These are phyloP conservation scores for Hysterium pulicare DNA, from an alignment of 2,329 filamentous ascomycete genomes.

Conservation along the genomic window DNA sequence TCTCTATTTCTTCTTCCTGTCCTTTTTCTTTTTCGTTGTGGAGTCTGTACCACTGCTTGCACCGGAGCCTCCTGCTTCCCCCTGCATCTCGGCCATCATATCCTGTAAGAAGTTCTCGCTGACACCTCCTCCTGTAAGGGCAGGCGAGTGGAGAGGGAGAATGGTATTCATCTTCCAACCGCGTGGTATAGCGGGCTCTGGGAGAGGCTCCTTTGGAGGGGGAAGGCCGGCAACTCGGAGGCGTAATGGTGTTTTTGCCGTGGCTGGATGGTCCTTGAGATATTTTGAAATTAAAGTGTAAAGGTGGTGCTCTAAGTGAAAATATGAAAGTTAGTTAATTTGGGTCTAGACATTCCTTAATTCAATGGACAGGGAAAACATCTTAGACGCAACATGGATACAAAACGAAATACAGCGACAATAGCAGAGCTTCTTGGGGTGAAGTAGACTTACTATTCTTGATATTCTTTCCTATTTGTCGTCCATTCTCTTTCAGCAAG, in stretches of 20 bases:
- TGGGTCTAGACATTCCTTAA: too few relatives aligned
- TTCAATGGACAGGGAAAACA: too few relatives aligned
- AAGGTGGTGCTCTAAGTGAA: conserved; percentile 72
- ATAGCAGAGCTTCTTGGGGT: too few relatives aligned
- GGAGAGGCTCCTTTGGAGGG: conserved; percentile 63
- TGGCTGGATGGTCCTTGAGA: conserved; percentile 74
- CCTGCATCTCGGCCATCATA: conserved; percentile 91
- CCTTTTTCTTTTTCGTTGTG: conserved; percentile 33
- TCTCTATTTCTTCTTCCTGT: conserved; percentile 38
- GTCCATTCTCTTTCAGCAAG: conserved; percentile 62
- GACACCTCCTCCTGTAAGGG: conserved; percentile 87
- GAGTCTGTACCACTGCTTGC: conserved; percentile 8
- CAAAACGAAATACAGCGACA: too few relatives aligned
- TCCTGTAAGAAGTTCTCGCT: conserved; percentile 93
- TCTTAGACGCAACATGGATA: too few relatives aligned
- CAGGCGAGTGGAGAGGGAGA: conserved; percentile 82
- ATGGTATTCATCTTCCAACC: conserved; percentile 89
- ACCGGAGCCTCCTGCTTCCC: conserved; percentile 29
- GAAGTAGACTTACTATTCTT: conserved; percentile 56
- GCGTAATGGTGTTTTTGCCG: conserved; percentile 65
- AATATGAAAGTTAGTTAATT: conserved; percentile 1
- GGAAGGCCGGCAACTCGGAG: conserved; percentile 72
- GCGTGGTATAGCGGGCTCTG: conserved; percentile 64
- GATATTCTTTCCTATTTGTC: conserved; percentile 49
- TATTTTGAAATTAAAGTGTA: conserved; percentile 77